Conservation (phyloP, 2,329 filamentous ascomycete genomes). For the Neospermospora avenae region DNA sequence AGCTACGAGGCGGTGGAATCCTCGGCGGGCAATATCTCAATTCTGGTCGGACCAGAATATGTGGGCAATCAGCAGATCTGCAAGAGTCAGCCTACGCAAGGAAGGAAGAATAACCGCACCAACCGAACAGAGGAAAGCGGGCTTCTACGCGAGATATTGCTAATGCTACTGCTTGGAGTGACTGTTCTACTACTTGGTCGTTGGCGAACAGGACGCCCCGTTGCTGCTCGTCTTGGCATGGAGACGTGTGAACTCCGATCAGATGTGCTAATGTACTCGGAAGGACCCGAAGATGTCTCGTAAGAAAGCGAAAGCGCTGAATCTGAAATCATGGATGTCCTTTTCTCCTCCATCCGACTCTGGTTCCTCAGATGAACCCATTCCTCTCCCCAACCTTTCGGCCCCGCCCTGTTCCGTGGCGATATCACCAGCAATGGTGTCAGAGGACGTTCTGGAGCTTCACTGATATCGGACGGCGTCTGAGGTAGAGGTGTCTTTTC, state of each 20-base stretch:
- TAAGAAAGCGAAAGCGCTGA: constrained; percentile 25
- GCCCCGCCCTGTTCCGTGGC: background rate
- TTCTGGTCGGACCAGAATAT: constrained; percentile 24
- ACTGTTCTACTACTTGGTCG: constrained; percentile 15
- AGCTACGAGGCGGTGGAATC: constrained; percentile 25
- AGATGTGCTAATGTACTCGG: constrained; percentile 15
- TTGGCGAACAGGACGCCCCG: constrained; percentile 3
- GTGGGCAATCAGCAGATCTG: constrained; percentile 28
- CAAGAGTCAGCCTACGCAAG: constrained; percentile 9
- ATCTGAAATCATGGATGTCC: constrained; percentile 16
- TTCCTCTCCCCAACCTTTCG: constrained; percentile 22
- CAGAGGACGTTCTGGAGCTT: constrained; percentile 14
- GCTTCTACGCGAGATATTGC: constrained; percentile 26
- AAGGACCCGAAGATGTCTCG: constrained; percentile 12
- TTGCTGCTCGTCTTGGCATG: constrained; percentile 3
- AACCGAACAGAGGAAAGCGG: constrained; percentile 30
- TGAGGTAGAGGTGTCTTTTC: constrained; percentile 21
- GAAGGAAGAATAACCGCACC: background rate
- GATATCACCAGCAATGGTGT: constrained; percentile 15
- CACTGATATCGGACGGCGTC: constrained; percentile 7
- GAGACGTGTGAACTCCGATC: constrained; percentile 18
- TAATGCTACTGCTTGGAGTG: constrained; percentile 32
- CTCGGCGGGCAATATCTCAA: constrained; percentile 25
- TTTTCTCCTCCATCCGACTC: constrained; percentile 9
- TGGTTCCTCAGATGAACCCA: constrained; percentile 24